Conservation (phyloP, 352 stramenopile genomes). For the Phytopythium helicoides region DNA sequence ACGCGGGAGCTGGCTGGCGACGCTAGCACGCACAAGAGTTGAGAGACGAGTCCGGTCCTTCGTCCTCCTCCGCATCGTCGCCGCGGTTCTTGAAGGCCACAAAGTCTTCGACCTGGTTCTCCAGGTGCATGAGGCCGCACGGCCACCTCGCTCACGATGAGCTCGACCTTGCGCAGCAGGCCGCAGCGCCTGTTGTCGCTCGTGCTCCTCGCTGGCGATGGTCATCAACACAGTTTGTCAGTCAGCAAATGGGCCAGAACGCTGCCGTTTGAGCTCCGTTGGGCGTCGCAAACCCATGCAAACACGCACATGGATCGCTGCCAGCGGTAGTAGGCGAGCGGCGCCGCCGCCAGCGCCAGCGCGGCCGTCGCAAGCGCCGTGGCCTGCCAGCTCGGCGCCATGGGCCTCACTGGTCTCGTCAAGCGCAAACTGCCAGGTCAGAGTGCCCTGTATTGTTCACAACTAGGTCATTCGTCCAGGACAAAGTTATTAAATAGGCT, state of each 20-base stretch:
- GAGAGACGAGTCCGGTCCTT: conserved; percentile 34
- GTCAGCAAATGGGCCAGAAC: conserved; percentile 1
- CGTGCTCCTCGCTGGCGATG: conserved; percentile 20
- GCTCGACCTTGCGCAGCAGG: conserved; percentile 71
- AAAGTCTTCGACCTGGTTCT: conserved; percentile 65
- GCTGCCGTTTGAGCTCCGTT: conserved; percentile 17
- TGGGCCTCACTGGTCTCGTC: too few relatives aligned
- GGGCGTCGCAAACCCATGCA: too few relatives aligned
- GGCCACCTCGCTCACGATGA: conserved; percentile 62
- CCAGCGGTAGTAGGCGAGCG: conserved; percentile 44
- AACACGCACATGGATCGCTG: conserved; percentile 28
- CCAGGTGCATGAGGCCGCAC: conserved; percentile 62
- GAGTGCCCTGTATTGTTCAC: too few relatives aligned
- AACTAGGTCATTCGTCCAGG: too few relatives aligned
- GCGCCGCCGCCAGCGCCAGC: conserved; percentile 24
- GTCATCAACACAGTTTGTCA: neutral
- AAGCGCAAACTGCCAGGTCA: too few relatives aligned
- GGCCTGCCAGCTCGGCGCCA: conserved; percentile 24
- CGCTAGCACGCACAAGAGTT: conserved; percentile 77
- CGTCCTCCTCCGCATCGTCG: conserved; percentile 14
- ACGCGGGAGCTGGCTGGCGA: too few relatives aligned
- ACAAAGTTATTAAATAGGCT: too few relatives aligned
- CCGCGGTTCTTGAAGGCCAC: conserved; percentile 41
- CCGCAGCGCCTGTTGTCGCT: conserved; percentile 53
- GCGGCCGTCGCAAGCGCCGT: conserved; percentile 8